Evolutionary conservation across 345 rosid species (phyloP), one percentile per base, ranked within the genome.

Genomic region (Trapa incisa): DNA sequence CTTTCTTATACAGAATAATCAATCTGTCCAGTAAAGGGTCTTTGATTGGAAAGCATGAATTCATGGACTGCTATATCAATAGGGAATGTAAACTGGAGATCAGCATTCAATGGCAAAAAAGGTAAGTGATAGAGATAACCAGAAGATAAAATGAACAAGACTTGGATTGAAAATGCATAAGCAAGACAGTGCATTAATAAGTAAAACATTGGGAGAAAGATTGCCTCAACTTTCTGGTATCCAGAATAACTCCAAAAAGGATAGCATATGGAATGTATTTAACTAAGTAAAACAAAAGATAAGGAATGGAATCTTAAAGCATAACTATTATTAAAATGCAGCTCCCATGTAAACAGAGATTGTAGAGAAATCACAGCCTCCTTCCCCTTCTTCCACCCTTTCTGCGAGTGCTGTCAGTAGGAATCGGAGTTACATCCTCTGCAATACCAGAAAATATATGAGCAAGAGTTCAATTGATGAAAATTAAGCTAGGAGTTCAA

Each of bases 361-460:
- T 47, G 62, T 64, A 9, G 43, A 52, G 41, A 35, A 73, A 64
- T 82, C 66, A 91, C 82, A 91, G 86, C 80, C 97, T 88, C 67
- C 96, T 84, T 69, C 97, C 97, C 67, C 97, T 84, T 74, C 97
- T 82, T 32, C 97, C 96, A 67, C 97, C 83, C 93, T 91, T 91
- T 80, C 96, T 73, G 60, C 97, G 87, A 54, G 97, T 91, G 66
- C 97, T 91, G 81, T 91, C 97, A 0, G 97, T 88, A 3, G 97
- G 97, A 66, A 91, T 86, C 38, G 97, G 97, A 4, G 97, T 91
- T 68, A 88, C 97, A 76, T 91, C 97, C 97, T 91, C 97, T 90
- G 87, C 3, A 71, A 66, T 3, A 35, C 37, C 0, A 41, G 17
- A 0, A n/a, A 33, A 3, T 29, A 7, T 12, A 50, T 29, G 17